Base-by-base conservation (phyloP, 495 filamentous ascomycete genomes). In the Delitschia confertaspora region DNA sequence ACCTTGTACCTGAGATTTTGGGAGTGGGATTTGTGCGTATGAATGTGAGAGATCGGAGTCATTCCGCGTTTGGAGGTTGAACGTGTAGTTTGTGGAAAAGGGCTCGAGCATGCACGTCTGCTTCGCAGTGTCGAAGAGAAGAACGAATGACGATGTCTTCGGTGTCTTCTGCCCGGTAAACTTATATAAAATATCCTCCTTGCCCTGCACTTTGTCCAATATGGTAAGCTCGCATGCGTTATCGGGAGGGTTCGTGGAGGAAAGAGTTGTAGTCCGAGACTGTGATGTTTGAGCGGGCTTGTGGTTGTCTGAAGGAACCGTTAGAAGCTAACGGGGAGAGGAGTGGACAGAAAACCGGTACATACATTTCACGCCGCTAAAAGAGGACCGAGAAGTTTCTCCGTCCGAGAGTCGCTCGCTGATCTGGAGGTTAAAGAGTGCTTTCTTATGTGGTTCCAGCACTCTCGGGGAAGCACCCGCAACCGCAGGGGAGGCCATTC, bases 61-160 rank as follows among this genome's bases (percentile, higher is more conserved):
- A n/a, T 53, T 53, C 10, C 69, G 68, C 22, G 69, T 67, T 17
- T 64, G 63, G 5, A 79, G 62, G 42, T 79, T 79, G 68, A 79
- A 77, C 46, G 72, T 73, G 47, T 74, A 63, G 19, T 68, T 65
- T 18, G 65, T 66, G 38, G 65, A 56, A 6, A 79, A 61, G 11
- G 69, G 64, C 45, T 76, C 71, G 17, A 77, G 58, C 6, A 71
- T 69, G 33, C 74, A 71, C 9, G 60, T 65, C 42, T 74, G 69
- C 6, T 66, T 65, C 2, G 58, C 52, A 3, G 68, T 58, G 46
- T 79, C 70, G 49, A 75, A 79, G 29, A 77, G 60, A 22, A 79
- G 55, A 10, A 72, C 67, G 33, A 70, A 61, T 24, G 65, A 46
- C 61, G 27, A 64, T 60, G 4, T 46, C 5, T 42, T 27, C 11